Percentiles rank a stretch among this genome's conserved stretches.
phyloP scores from a whole-genome alignment of 2,329 filamentous ascomycete species.

The Phialophora expanda region DNA sequence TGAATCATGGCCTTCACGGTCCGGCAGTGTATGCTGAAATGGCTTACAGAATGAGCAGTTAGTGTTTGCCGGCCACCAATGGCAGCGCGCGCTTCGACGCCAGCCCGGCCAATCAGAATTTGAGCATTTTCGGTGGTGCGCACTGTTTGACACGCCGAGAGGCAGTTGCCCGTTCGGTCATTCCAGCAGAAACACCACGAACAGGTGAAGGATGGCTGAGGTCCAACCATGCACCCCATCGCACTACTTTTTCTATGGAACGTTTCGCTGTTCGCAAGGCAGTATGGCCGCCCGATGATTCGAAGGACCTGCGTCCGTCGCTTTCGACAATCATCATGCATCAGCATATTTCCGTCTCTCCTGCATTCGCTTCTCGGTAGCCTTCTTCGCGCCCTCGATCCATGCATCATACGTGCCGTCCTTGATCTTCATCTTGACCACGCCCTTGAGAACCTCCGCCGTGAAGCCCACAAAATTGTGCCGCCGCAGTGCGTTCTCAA shows the following conservation, averaged over 20 bases:
- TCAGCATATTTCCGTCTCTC: slow-evolving; percentile 32
- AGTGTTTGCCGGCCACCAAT: slow-evolving; percentile 10
- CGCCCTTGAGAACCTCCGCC: slow-evolving; percentile 85
- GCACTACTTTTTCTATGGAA: not conserved
- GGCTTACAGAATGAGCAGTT: slow-evolving; percentile 13
- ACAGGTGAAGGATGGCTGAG: not conserved
- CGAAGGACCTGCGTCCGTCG: not conserved
- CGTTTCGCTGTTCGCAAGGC: not conserved
- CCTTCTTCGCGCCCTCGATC: slow-evolving; percentile 70
- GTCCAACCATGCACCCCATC: not conserved
- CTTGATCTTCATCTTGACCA: slow-evolving; percentile 74
- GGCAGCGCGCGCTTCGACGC: not conserved
- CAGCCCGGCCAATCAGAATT: slow-evolving; percentile 8
- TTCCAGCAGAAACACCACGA: not conserved
- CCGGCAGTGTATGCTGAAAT: slow-evolving; percentile 8
- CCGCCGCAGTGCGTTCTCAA: slow-evolving; percentile 88
- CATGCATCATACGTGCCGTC: slow-evolving; percentile 77
- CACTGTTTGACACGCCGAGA: not conserved
- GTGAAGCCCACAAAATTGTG: slow-evolving; percentile 98
- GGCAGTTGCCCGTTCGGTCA: not conserved
- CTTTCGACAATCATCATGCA: not conserved
- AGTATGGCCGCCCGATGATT: not conserved
- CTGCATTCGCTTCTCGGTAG: slow-evolving; percentile 50
- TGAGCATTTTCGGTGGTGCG: not conserved
- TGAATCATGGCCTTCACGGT: slow-evolving; percentile 10